phyloP scores from a whole-genome alignment of 2,329 filamentous ascomycete species.

The Aspergillus amoenus region DNA sequence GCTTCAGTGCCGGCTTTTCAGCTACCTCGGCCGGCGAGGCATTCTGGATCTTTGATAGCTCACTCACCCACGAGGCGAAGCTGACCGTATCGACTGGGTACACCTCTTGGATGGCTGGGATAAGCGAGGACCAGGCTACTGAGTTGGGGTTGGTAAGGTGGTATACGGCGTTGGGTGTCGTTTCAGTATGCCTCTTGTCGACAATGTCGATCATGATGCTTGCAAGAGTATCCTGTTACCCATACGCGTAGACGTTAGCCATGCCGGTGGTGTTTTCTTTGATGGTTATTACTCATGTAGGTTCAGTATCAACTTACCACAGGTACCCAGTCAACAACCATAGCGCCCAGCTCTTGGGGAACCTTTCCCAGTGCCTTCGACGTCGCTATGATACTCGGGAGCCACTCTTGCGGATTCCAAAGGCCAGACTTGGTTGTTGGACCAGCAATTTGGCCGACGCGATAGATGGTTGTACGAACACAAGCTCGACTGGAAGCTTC shows the following conservation, averaged over 20 bases:
- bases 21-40: not conserved
- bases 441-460: slow-evolving; percentile 38
- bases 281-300: not conserved
- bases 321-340: slow-evolving; percentile 49
- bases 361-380: slow-evolving; percentile 51
- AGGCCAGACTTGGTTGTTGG: slow-evolving; percentile 38
- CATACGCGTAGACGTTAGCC: too few species aligned
- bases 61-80: not conserved
- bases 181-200: not conserved
- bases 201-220: not conserved
- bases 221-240: not conserved
- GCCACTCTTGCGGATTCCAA: slow-evolving; percentile 57
- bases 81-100: not conserved
- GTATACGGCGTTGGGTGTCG: not conserved
- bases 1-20: not conserved
- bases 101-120: not conserved
- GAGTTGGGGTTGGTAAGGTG: not conserved
- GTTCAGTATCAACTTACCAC: slow-evolving; percentile 11
- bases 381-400: slow-evolving; percentile 48
- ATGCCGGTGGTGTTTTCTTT: too few species aligned
- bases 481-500: slow-evolving; percentile 21
- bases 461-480: slow-evolving; percentile 24
- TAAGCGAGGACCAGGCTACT: not conserved
- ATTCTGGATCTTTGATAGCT: not conserved
- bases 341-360: slow-evolving; percentile 46